Percentiles rank a stretch among this genome's conserved stretches.
Evolutionary conservation across 176 grass and related monocot species (phyloP).

Genomic region (Musa itinerans): DNA sequence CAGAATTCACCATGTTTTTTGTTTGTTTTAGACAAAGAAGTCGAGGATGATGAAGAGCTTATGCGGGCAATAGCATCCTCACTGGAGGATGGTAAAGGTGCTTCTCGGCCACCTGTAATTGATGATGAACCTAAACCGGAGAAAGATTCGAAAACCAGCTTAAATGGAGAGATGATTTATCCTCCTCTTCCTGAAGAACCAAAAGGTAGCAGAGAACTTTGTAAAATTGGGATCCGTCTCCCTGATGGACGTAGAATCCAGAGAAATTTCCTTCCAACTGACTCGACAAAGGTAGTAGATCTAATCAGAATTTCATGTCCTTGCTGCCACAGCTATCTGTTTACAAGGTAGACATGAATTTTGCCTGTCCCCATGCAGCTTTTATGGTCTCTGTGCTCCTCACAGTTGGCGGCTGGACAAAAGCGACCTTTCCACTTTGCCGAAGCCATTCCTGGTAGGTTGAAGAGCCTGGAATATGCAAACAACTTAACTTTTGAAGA

Average conservation of each 20-base stretch:
- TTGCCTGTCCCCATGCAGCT: slow-evolving; percentile 28
- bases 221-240: slow-evolving; percentile 63
- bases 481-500: slow-evolving; percentile 61
- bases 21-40: slow-evolving; percentile 35
- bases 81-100: slow-evolving; percentile 39
- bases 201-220: slow-evolving; percentile 53
- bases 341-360: not conserved
- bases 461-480: slow-evolving; percentile 43
- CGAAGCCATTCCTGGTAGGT: slow-evolving; percentile 43
- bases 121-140: slow-evolving; percentile 24
- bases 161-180: slow-evolving; percentile 40
- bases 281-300: slow-evolving; percentile 61
- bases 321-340: not conserved
- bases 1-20: not conserved
- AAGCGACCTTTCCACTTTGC: slow-evolving; percentile 63
- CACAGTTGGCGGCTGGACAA: slow-evolving; percentile 42
- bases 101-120: slow-evolving; percentile 2
- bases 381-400: slow-evolving; percentile 75
- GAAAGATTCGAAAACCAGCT: slow-evolving; percentile 27
- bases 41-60: slow-evolving; percentile 63
- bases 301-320: not conserved
- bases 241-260: slow-evolving; percentile 64
- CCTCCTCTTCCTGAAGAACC: slow-evolving; percentile 79
- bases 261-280: slow-evolving; percentile 59
- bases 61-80: slow-evolving; percentile 48